phyloP scores from a whole-genome alignment of 2,329 filamentous ascomycete species.

The Penicillium palitans region DNA sequence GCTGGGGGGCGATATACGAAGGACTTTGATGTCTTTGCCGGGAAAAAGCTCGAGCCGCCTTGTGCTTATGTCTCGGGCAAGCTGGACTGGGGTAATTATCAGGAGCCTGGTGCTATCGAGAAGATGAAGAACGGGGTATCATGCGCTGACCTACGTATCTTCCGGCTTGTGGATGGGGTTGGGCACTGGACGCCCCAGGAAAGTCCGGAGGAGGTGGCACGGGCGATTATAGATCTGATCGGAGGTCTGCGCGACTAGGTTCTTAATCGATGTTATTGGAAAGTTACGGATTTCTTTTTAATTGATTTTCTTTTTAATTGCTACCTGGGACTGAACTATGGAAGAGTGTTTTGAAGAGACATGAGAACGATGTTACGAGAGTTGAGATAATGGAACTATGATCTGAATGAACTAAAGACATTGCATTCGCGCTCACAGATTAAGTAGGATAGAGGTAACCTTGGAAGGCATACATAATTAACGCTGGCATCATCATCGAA shows the following conservation, averaged over 20 bases:
- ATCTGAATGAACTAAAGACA: neutral
- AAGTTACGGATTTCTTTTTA: no score
- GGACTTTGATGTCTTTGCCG: conserved; percentile 61
- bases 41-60: conserved; percentile 62
- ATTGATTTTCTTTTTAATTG: no score
- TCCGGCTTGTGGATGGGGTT: conserved; percentile 57
- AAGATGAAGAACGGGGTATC: conserved; percentile 49
- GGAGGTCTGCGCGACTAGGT: neutral
- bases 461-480: neutral
- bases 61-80: conserved; percentile 62
- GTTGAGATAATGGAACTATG: neutral
- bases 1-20: conserved; percentile 44
- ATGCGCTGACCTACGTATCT: conserved; percentile 56
- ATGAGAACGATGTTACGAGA: neutral
- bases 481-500: neutral
- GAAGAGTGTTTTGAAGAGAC: neutral
- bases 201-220: conserved; percentile 54
- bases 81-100: conserved; percentile 68
- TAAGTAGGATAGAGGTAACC: neutral
- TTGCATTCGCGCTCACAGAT: neutral
- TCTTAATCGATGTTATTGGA: neutral
- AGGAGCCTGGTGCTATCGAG: conserved; percentile 65
- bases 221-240: conserved; percentile 19
- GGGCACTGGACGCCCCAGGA: conserved; percentile 73
- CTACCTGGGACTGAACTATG: neutral